Conservation (phyloP, 352 stramenopile genomes). For the Pythium apleroticum region DNA sequence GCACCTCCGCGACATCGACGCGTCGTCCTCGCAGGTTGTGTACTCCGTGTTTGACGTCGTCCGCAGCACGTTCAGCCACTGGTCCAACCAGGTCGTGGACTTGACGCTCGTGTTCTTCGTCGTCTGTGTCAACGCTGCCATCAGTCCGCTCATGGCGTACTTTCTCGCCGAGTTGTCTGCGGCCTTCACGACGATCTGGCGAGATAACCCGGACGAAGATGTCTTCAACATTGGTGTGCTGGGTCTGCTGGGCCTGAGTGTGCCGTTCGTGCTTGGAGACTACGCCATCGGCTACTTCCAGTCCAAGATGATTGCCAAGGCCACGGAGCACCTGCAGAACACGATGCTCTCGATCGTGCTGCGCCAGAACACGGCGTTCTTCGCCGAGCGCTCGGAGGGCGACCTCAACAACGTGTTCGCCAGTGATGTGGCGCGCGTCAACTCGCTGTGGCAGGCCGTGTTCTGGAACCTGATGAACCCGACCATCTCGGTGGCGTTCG, state of each 20-base stretch:
- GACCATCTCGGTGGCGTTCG: slow-evolving; percentile 73
- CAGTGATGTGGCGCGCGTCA: slow-evolving; percentile 84
- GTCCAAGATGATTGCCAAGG: slow-evolving; percentile 90
- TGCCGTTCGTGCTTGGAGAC: slow-evolving; percentile 84
- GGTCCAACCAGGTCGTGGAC: slow-evolving; percentile 79
- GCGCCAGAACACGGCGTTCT: slow-evolving; percentile 78
- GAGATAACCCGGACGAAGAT: slow-evolving; percentile 31
- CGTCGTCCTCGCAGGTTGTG: slow-evolving; percentile 65
- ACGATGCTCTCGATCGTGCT: slow-evolving; percentile 79
- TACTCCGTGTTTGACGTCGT: slow-evolving; percentile 81
- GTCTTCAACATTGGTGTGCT: slow-evolving; percentile 70
- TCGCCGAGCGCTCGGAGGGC: slow-evolving; percentile 80
- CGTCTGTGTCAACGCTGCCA: slow-evolving; percentile 79
- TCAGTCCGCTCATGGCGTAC: slow-evolving; percentile 76
- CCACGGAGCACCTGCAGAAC: slow-evolving; percentile 76
- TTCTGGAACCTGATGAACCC: slow-evolving; percentile 90
- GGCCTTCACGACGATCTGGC: slow-evolving; percentile 52
- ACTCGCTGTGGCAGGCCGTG: slow-evolving; percentile 82
- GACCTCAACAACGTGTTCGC: slow-evolving; percentile 90
- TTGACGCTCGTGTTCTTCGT: slow-evolving; percentile 77
- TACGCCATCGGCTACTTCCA: slow-evolving; percentile 88
- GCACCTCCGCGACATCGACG: slow-evolving; percentile 84
- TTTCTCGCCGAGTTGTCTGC: slow-evolving; percentile 73
- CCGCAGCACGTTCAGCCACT: slow-evolving; percentile 78
- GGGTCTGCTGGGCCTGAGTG: slow-evolving; percentile 68